These are phyloP conservation scores for Glycine soja DNA, from an alignment of 306 rosid species.

Conservation along the genomic window DNA sequence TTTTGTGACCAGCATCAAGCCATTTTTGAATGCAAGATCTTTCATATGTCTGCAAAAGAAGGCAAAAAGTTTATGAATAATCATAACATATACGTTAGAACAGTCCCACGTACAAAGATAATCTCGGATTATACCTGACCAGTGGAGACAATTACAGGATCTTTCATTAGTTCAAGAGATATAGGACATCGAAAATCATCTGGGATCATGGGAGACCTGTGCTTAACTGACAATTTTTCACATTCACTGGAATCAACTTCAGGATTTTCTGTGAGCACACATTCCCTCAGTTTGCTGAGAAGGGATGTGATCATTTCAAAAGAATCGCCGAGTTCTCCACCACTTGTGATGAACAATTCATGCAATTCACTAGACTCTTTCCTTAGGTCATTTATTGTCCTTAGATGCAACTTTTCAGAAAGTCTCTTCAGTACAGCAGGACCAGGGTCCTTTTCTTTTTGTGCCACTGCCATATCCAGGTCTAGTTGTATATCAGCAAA, in stretches of 20 bases:
- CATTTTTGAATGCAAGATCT: conserved; percentile 94
- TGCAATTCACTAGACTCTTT: conserved; percentile 83
- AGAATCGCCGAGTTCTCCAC: conserved; percentile 62
- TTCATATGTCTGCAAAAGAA: conserved; percentile 85
- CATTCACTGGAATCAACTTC: conserved; percentile 57
- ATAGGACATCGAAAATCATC: conserved; percentile 98
- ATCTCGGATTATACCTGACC: conserved; percentile 79
- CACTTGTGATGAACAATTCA: conserved; percentile 66
- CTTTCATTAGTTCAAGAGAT: conserved; percentile 95
- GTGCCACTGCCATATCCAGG: conserved; percentile 66
- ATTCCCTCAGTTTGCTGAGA: conserved; percentile 75
- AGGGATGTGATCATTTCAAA: conserved; percentile 69
- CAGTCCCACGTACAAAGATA: conserved; percentile 3
- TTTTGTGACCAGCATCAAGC: conserved; percentile 96
- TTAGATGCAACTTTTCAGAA: conserved; percentile 80
- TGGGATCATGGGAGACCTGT: conserved; percentile 95
- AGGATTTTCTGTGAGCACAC: conserved; percentile 64
- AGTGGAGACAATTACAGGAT: conserved; percentile 95
- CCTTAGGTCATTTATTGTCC: conserved; percentile 76
- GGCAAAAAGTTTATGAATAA: conserved; percentile 39
- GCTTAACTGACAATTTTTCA: conserved; percentile 67
- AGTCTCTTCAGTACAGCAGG: conserved; percentile 75
- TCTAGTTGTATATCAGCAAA: conserved; percentile 73
- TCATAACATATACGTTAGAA: background rate
- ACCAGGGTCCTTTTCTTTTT: conserved; percentile 73